Percentiles rank a stretch among this genome's conserved stretches.
These are phyloP conservation scores for Eucalyptus regnans DNA, from an alignment of 345 rosid genomes.

Conservation along the genomic window DNA sequence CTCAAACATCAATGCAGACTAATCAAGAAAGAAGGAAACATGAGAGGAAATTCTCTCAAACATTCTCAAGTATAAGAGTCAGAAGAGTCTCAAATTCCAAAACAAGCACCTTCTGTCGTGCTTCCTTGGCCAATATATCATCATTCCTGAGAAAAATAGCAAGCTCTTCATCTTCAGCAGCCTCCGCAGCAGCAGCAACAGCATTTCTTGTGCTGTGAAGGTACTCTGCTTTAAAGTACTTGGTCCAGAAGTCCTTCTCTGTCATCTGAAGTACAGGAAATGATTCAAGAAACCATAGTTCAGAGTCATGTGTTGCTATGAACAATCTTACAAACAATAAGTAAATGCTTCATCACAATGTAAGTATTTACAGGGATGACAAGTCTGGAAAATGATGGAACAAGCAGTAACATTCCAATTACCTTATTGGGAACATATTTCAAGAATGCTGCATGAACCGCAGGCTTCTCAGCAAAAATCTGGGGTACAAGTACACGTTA, in stretches of 20 bases:
- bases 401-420: not conserved
- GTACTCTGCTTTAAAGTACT: slow-evolving; percentile 90
- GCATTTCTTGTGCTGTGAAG: slow-evolving; percentile 68
- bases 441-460: slow-evolving; percentile 80
- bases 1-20: not conserved
- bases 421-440: slow-evolving; percentile 88
- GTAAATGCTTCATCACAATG: not conserved
- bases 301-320: not conserved
- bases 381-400: not conserved
- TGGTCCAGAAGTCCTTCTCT: slow-evolving; percentile 90
- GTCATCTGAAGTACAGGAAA: slow-evolving; percentile 44
- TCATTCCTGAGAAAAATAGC: slow-evolving; percentile 85
- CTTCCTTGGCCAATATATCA: slow-evolving; percentile 74
- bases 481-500: slow-evolving; percentile 1
- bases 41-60: not conserved
- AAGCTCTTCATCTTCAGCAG: slow-evolving; percentile 98
- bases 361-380: not conserved
- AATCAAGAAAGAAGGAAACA: not conserved
- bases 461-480: slow-evolving; percentile 98
- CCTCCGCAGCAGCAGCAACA: slow-evolving; percentile 83
- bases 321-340: not conserved
- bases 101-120: slow-evolving; percentile 58
- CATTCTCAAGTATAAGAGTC: not conserved
- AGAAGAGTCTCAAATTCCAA: not conserved
- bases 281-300: not conserved